These are phyloP conservation scores for Trichoderma sp. DNA, from an alignment of 2,329 filamentous ascomycete species.

Conservation along the genomic window DNA sequence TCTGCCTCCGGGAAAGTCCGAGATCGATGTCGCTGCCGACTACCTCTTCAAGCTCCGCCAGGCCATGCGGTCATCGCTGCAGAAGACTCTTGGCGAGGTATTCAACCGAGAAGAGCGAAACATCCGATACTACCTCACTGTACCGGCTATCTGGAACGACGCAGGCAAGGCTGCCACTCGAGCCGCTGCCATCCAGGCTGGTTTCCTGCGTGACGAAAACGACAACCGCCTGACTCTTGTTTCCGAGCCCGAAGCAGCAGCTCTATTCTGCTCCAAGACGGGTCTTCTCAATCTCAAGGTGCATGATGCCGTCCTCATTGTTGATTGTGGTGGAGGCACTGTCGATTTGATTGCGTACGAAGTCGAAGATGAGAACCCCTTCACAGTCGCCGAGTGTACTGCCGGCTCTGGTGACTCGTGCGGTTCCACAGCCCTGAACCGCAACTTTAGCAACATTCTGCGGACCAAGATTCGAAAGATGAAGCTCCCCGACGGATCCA, in stretches of 20 bases:
- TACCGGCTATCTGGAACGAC: constrained; percentile 99
- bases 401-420: constrained; percentile 97
- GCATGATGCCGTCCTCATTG: constrained; percentile 97
- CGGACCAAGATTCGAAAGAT: constrained; percentile 98
- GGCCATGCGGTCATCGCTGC: constrained; percentile 92
- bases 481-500: constrained; percentile 96
- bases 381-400: constrained; percentile 95
- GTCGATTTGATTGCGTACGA: constrained; percentile 99
- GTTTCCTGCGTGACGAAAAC: constrained; percentile 95
- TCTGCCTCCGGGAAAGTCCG: constrained; percentile 94
- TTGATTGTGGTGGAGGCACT: constrained; percentile 97
- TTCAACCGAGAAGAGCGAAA: constrained; percentile 98
- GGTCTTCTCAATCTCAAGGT: constrained; percentile 95
- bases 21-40: constrained; percentile 98
- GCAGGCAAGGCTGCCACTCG: constrained; percentile 96
- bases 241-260: constrained; percentile 94
- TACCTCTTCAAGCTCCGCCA: constrained; percentile 98
- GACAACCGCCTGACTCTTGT: constrained; percentile 94
- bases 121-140: constrained; percentile 95
- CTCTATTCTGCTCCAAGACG: constrained; percentile 97
- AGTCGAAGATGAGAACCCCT: constrained; percentile 95
- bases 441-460: constrained; percentile 97
- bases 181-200: constrained; percentile 93
- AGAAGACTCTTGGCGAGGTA: constrained; percentile 95
- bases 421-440: constrained; percentile 95